Evolutionary conservation across 768 basidiomycete genomes (phyloP).

Genomic region (Boletus reticulatus): DNA sequence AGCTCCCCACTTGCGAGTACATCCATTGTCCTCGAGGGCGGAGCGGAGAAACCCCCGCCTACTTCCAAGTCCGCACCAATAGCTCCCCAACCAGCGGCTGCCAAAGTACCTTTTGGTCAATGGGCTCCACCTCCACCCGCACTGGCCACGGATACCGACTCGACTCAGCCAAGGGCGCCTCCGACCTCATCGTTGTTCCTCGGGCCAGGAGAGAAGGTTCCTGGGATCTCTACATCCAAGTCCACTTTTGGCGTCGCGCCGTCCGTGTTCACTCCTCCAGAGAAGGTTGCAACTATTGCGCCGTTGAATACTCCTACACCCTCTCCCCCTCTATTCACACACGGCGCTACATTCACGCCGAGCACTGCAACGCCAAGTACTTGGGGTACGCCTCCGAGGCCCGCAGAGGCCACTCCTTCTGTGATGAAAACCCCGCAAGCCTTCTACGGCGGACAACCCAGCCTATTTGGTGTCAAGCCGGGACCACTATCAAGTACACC

Average conservation of each 20-base stretch:
- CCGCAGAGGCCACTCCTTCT: neutral
- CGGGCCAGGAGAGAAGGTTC: slow-evolving; percentile 6
- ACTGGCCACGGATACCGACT: slow-evolving; percentile 20
- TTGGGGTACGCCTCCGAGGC: slow-evolving; percentile 8
- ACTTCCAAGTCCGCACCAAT: slow-evolving; percentile 19
- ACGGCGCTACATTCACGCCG: slow-evolving; percentile 9
- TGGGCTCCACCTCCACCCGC: slow-evolving; percentile 25
- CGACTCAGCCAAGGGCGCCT: slow-evolving; percentile 46
- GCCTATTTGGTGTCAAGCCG: slow-evolving; percentile 1
- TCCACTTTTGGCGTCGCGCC: neutral
- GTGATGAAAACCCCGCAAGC: slow-evolving; percentile 2
- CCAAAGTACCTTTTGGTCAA: slow-evolving; percentile 38
- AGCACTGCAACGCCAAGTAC: neutral
- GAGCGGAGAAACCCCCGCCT: slow-evolving; percentile 13
- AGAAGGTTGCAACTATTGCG: slow-evolving; percentile 5
- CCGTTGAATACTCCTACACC: slow-evolving; percentile 1
- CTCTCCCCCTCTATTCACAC: slow-evolving; percentile 6
- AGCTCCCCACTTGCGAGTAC: slow-evolving; percentile 73
- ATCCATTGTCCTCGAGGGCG: slow-evolving; percentile 46
- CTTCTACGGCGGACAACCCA: slow-evolving; percentile 13
- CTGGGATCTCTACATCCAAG: slow-evolving; percentile 5
- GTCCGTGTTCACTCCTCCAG: neutral
- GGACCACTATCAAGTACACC: neutral
- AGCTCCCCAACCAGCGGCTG: slow-evolving; percentile 37
- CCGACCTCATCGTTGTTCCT: slow-evolving; percentile 40